phyloP scores from a whole-genome alignment of 176 grass and related monocot species.

The Pontederia paniculata region DNA sequence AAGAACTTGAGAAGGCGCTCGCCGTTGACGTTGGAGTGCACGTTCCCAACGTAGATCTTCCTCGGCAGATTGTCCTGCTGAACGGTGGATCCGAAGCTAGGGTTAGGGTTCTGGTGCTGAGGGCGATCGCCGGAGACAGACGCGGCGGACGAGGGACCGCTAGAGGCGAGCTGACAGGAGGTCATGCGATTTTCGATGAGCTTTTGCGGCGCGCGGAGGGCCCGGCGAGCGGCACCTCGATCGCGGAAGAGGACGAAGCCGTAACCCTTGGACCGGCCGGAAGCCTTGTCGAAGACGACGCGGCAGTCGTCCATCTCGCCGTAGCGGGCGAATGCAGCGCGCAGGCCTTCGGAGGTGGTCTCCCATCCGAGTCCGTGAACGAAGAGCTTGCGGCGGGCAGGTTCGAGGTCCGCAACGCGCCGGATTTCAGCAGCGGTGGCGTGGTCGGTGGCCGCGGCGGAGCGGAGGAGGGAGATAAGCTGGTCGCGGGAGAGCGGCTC shows the following conservation, averaged over 20 bases:
- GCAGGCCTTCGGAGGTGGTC: slow-evolving; percentile 32
- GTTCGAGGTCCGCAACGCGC: slow-evolving; percentile 23
- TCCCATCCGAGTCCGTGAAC: slow-evolving; percentile 44
- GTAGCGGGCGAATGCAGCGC: slow-evolving; percentile 31
- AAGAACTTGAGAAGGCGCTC: slow-evolving; percentile 70
- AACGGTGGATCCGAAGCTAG: slow-evolving; percentile 18
- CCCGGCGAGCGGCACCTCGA: slow-evolving; percentile 23
- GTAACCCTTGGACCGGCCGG: slow-evolving; percentile 41
- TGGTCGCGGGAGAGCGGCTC: neutral
- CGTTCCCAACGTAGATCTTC: slow-evolving; percentile 96
- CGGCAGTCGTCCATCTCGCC: slow-evolving; percentile 45
- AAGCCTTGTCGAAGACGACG: slow-evolving; percentile 29
- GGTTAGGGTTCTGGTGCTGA: slow-evolving; percentile 14
- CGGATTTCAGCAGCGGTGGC: neutral
- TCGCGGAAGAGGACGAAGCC: slow-evolving; percentile 53
- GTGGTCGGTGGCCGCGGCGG: neutral
- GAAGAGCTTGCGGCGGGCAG: slow-evolving; percentile 52
- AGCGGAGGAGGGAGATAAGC: neutral
- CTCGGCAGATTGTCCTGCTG: slow-evolving; percentile 53
- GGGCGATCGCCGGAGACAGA: slow-evolving; percentile 34
- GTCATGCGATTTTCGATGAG: slow-evolving; percentile 35
- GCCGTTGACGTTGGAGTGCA: slow-evolving; percentile 69
- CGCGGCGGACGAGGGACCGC: slow-evolving; percentile 36
- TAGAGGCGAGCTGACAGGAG: slow-evolving; percentile 46
- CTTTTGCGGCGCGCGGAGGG: slow-evolving; percentile 40